Evolutionary conservation across 116 monocot genomes (phyloP).

Genomic region (Dioscorea cayenensis): DNA sequence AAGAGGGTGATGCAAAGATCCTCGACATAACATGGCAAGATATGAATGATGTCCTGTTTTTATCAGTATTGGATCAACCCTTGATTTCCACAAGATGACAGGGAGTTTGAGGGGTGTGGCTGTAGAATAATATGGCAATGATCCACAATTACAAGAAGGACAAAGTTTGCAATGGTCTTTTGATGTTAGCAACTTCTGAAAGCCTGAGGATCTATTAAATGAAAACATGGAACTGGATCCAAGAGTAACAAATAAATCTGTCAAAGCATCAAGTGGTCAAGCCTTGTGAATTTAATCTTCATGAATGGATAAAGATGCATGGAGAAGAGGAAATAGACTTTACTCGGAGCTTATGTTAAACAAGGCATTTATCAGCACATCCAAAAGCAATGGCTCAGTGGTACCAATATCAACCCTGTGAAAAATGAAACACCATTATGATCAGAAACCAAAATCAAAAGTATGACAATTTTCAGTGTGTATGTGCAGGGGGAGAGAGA

Average conservation of each 20-base stretch:
- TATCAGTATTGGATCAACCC: no score
- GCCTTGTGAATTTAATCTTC: background rate
- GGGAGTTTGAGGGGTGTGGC: no score
- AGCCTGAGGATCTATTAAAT: background rate
- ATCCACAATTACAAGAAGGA: background rate
- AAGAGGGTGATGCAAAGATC: no score
- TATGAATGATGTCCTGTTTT: no score
- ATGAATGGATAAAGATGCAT: background rate
- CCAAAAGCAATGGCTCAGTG: slow-evolving; percentile 71
- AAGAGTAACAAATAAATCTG: background rate
- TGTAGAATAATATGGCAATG: no score
- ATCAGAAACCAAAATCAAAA: background rate
- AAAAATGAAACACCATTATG: background rate
- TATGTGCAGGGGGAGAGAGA: background rate
- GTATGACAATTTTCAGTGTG: no score
- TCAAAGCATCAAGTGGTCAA: background rate
- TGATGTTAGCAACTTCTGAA: background rate
- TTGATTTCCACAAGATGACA: no score
- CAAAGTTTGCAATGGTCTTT: background rate
- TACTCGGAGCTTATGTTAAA: slow-evolving; percentile 77
- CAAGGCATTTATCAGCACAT: slow-evolving; percentile 75
- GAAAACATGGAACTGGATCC: background rate
- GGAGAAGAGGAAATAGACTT: slow-evolving; percentile 4
- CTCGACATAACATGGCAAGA: no score
- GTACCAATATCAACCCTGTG: slow-evolving; percentile 91